Evolutionary conservation across 2,329 filamentous ascomycete species (phyloP).

Genomic region (Monilinia vaccinii-corymbosi): DNA sequence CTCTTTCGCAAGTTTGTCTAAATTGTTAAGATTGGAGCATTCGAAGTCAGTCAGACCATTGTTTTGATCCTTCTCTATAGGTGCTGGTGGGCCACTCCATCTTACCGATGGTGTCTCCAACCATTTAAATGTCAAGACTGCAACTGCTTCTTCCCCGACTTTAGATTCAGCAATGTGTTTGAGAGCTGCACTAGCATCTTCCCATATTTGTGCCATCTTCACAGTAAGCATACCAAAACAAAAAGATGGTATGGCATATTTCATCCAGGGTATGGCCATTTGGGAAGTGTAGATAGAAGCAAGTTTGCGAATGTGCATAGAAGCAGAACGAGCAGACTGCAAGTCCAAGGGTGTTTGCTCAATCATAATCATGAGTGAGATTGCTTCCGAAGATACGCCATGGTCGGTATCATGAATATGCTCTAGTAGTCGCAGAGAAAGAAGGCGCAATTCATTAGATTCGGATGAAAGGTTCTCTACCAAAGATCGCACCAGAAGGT

Average conservation of each 20-base stretch:
- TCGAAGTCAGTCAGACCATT: slow-evolving; percentile 64
- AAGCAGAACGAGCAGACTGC: slow-evolving; percentile 65
- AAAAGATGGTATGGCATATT: slow-evolving; percentile 66
- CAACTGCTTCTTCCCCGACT: slow-evolving; percentile 62
- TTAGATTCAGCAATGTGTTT: slow-evolving; percentile 64
- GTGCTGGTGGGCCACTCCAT: slow-evolving; percentile 38
- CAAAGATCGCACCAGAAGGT: slow-evolving; percentile 54
- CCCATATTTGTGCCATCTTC: slow-evolving; percentile 77
- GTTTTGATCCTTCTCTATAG: slow-evolving; percentile 30
- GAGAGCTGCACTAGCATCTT: slow-evolving; percentile 68
- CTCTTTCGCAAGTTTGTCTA: slow-evolving; percentile 44
- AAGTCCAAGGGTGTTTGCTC: slow-evolving; percentile 73
- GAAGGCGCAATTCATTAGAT: slow-evolving; percentile 64
- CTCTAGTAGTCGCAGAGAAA: slow-evolving; percentile 63
- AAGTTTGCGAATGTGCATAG: slow-evolving; percentile 74
- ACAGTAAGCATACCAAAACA: slow-evolving; percentile 86
- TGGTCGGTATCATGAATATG: slow-evolving; percentile 43
- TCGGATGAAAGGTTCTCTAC: slow-evolving; percentile 66
- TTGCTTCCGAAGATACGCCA: slow-evolving; percentile 40
- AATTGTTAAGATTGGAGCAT: slow-evolving; percentile 62
- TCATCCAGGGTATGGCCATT: slow-evolving; percentile 54
- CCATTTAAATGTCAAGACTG: slow-evolving; percentile 70
- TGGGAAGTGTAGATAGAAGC: slow-evolving; percentile 49
- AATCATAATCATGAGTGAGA: slow-evolving; percentile 63
- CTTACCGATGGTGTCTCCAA: slow-evolving; percentile 49